Percentiles rank a stretch among this genome's conserved stretches.
These are phyloP conservation scores for Mycena galericulata DNA, from an alignment of 768 basidiomycete genomes.

Conservation along the genomic window DNA sequence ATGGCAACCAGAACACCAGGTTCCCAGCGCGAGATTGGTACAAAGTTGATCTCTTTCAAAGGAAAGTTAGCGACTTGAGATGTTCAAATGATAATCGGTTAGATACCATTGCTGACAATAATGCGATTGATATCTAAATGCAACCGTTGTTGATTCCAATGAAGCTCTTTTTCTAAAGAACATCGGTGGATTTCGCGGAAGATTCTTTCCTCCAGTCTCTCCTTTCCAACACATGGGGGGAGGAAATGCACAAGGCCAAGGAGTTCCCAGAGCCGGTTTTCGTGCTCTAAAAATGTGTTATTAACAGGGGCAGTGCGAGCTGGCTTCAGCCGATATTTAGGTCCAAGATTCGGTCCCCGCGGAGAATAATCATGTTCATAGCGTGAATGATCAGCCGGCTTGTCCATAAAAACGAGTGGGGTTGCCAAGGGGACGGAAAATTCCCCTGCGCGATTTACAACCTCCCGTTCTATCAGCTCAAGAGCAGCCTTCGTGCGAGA, in stretches of 20 bases:
- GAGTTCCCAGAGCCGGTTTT: slow-evolving; percentile 12
- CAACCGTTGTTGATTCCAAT: slow-evolving; percentile 23
- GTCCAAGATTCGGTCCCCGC: neutral
- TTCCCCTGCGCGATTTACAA: neutral
- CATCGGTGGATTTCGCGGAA: neutral
- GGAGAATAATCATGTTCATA: slow-evolving; percentile 16
- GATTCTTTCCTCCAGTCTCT: neutral
- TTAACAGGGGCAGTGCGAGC: slow-evolving; percentile 19
- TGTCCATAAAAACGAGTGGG: slow-evolving; percentile 33
- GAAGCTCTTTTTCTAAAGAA: neutral
- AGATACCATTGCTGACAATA: slow-evolving; percentile 18
- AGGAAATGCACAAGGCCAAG: slow-evolving; percentile 6
- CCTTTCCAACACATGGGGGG: neutral
- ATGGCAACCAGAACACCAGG: slow-evolving; percentile 8
- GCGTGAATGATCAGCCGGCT: slow-evolving; percentile 20
- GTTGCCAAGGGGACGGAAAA: neutral
- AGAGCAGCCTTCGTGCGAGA: neutral
- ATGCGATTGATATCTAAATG: neutral
- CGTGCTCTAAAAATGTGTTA: slow-evolving; percentile 1
- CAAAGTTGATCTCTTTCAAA: slow-evolving; percentile 11
- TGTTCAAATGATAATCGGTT: neutral
- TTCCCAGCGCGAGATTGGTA: neutral
- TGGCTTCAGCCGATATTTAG: slow-evolving; percentile 5
- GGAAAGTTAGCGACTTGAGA: neutral
- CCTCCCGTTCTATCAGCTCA: neutral